Evolutionary conservation across 345 rosid genomes (phyloP).

Genomic region (Cochlearia excelsa): DNA sequence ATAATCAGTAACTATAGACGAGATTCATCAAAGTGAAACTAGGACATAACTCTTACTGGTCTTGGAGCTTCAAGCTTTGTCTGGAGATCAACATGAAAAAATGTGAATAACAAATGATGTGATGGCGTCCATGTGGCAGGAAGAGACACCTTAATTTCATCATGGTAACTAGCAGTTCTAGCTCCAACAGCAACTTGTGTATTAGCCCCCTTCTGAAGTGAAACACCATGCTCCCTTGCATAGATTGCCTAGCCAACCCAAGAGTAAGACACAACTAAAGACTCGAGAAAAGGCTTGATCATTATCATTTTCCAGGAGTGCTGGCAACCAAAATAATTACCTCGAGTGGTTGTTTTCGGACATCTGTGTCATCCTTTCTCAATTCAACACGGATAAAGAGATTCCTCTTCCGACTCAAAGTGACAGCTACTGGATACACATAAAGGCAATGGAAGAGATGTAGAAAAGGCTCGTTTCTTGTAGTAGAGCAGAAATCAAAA

Average conservation of each 20-base stretch:
- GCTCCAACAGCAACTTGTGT: slow-evolving; percentile 90
- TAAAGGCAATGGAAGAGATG: slow-evolving; percentile 96
- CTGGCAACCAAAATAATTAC: slow-evolving; percentile 41
- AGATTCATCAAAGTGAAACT: slow-evolving; percentile 22
- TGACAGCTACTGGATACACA: slow-evolving; percentile 80
- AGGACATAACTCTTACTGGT: slow-evolving; percentile 58
- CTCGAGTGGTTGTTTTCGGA: slow-evolving; percentile 90
- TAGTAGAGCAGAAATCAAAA: slow-evolving; percentile 89
- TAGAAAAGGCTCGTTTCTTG: slow-evolving; percentile 94
- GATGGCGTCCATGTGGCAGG: slow-evolving; percentile 91
- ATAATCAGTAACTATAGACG: slow-evolving; percentile 15
- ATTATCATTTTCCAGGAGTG: slow-evolving; percentile 11
- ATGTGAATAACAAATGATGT: slow-evolving; percentile 95
- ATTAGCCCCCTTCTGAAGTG: slow-evolving; percentile 81
- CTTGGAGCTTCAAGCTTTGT: slow-evolving; percentile 98
- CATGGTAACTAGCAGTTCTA: slow-evolving; percentile 84
- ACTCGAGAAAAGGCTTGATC: slow-evolving; percentile 9
- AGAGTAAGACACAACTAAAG: slow-evolving; percentile 28
- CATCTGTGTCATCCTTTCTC: slow-evolving; percentile 88
- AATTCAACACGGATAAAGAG: slow-evolving; percentile 82
- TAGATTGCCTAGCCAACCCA: slow-evolving; percentile 66
- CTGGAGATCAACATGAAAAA: slow-evolving; percentile 94
- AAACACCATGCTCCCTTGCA: slow-evolving; percentile 74
- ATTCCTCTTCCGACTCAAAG: slow-evolving; percentile 92
- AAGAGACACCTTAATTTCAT: slow-evolving; percentile 83